phyloP scores from a whole-genome alignment of 2,329 filamentous ascomycete species.

The Hypocreales sp. region DNA sequence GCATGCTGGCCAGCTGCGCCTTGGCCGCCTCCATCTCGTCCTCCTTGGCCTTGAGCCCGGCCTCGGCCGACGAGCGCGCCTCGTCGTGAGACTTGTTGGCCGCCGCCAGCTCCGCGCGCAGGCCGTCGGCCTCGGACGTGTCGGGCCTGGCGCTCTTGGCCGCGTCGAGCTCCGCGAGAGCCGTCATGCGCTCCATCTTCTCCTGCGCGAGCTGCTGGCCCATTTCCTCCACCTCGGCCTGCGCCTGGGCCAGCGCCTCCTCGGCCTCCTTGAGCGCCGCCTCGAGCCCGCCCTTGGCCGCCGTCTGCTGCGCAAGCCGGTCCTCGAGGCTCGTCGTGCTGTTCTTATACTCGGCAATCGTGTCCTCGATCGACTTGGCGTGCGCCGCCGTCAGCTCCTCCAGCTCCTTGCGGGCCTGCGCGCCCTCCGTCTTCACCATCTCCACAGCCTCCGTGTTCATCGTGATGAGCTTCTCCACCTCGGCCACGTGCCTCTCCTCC shows the following conservation, averaged over 20 bases:
- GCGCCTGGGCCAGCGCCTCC: slow-evolving; percentile 26
- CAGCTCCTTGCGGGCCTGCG: slow-evolving; percentile 24
- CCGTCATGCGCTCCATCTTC: slow-evolving; percentile 44
- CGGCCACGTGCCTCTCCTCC: slow-evolving; percentile 26
- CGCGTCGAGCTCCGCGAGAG: slow-evolving; percentile 45
- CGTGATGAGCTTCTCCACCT: slow-evolving; percentile 30
- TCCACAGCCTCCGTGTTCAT: slow-evolving; percentile 26
- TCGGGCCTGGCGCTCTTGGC: slow-evolving; percentile 39
- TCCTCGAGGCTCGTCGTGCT: slow-evolving; percentile 18
- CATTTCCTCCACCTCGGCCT: slow-evolving; percentile 32
- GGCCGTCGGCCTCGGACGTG: slow-evolving; percentile 34
- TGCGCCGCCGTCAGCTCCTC: slow-evolving; percentile 23
- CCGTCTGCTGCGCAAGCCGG: slow-evolving; percentile 18
- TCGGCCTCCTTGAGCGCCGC: slow-evolving; percentile 21
- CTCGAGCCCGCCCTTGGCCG: slow-evolving; percentile 19
- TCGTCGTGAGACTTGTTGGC: slow-evolving; percentile 31
- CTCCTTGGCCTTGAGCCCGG: slow-evolving; percentile 18
- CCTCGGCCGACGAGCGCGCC: slow-evolving; percentile 18
- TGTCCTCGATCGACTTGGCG: slow-evolving; percentile 22
- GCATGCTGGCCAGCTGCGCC: slow-evolving; percentile 12
- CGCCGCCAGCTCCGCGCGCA: slow-evolving; percentile 32
- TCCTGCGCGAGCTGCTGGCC: slow-evolving; percentile 39
- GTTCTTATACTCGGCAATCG: slow-evolving; percentile 22
- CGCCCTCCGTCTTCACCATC: slow-evolving; percentile 21
- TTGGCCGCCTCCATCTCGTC: slow-evolving; percentile 18